Evolutionary conservation across 768 basidiomycete genomes (phyloP).

Genomic region (Trametes cingulata): DNA sequence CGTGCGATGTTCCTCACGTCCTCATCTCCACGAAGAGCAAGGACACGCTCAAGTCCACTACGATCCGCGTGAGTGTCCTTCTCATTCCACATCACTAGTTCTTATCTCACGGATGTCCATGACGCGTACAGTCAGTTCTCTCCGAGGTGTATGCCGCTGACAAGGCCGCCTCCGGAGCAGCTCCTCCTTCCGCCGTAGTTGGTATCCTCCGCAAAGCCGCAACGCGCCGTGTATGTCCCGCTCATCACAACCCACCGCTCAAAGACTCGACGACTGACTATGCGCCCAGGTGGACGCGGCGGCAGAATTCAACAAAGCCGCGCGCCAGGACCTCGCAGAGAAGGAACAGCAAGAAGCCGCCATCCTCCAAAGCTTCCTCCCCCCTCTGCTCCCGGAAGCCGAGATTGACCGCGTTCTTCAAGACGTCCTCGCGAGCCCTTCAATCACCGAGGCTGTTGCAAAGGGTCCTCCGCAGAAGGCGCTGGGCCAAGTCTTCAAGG

Average conservation of each 20-base stretch:
- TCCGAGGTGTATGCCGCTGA: slow-evolving; percentile 70
- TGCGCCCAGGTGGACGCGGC: slow-evolving; percentile 58
- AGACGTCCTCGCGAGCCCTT: slow-evolving; percentile 39
- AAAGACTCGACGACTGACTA: neutral
- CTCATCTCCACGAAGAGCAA: slow-evolving; percentile 42
- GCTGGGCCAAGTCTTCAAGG: slow-evolving; percentile 56
- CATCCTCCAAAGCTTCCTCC: slow-evolving; percentile 56
- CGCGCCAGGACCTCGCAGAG: slow-evolving; percentile 64
- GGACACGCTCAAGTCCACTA: slow-evolving; percentile 56
- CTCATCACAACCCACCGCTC: slow-evolving; percentile 3
- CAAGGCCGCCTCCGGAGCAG: slow-evolving; percentile 48
- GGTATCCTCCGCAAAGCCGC: slow-evolving; percentile 59
- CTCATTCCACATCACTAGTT: too few species aligned
- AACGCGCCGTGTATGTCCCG: slow-evolving; percentile 53
- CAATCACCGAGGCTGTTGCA: slow-evolving; percentile 25
- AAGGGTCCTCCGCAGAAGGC: slow-evolving; percentile 36
- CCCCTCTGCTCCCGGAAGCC: slow-evolving; percentile 55
- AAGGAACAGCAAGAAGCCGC: slow-evolving; percentile 61
- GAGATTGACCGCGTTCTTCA: slow-evolving; percentile 56
- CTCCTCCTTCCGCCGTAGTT: slow-evolving; percentile 51
- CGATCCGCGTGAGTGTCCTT: slow-evolving; percentile 45
- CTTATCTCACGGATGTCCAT: slow-evolving; percentile 1
- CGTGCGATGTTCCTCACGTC: neutral
- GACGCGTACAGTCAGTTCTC: slow-evolving; percentile 53
- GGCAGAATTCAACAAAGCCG: slow-evolving; percentile 52